Conservation (phyloP, 352 stramenopile genomes). For the Phytophthora cajani region DNA sequence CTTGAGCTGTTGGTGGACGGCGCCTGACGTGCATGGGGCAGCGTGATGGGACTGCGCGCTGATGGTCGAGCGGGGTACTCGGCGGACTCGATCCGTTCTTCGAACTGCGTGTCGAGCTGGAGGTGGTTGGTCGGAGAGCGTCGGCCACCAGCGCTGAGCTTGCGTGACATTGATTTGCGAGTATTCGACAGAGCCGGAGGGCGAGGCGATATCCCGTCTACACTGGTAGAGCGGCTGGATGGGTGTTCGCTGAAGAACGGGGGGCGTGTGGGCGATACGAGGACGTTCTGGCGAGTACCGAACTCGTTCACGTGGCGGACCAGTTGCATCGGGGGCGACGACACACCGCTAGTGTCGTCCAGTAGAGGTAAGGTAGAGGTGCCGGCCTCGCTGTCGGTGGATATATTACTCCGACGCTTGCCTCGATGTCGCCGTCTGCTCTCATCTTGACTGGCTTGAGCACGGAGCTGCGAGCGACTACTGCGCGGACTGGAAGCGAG, state of each 20-base stretch:
- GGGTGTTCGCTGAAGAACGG: slow-evolving; percentile 48
- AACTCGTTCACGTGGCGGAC: slow-evolving; percentile 78
- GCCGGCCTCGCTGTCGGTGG: slow-evolving; percentile 7
- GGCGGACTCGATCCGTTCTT: slow-evolving; percentile 37
- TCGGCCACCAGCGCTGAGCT: slow-evolving; percentile 14
- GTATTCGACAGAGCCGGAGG: slow-evolving; percentile 19
- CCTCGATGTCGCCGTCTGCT: slow-evolving; percentile 20
- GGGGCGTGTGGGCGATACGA: slow-evolving; percentile 62
- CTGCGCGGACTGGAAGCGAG: slow-evolving; percentile 30
- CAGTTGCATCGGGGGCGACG: slow-evolving; percentile 40
- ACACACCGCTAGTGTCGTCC: slow-evolving; percentile 13
- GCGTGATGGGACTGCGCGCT: slow-evolving; percentile 3
- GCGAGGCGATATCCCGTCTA: slow-evolving; percentile 10
- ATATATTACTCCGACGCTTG: slow-evolving; percentile 9
- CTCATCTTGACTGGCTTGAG: slow-evolving; percentile 27
- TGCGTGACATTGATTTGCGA: slow-evolving; percentile 20
- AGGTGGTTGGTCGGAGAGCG: slow-evolving; percentile 13
- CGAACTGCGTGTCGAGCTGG: slow-evolving; percentile 30
- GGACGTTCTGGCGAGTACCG: slow-evolving; percentile 58
- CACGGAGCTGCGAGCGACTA: slow-evolving; percentile 34
- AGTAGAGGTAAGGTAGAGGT: slow-evolving; percentile 26
- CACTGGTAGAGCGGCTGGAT: not conserved
- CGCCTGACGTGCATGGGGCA: slow-evolving; percentile 2
- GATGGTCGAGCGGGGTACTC: slow-evolving; percentile 15
- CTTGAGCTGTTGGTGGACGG: slow-evolving; percentile 4